Percentiles rank a stretch among this genome's conserved stretches.
These are phyloP conservation scores for Friedmanniomyces simplex DNA, from an alignment of 495 filamentous ascomycete species.

Conservation along the genomic window DNA sequence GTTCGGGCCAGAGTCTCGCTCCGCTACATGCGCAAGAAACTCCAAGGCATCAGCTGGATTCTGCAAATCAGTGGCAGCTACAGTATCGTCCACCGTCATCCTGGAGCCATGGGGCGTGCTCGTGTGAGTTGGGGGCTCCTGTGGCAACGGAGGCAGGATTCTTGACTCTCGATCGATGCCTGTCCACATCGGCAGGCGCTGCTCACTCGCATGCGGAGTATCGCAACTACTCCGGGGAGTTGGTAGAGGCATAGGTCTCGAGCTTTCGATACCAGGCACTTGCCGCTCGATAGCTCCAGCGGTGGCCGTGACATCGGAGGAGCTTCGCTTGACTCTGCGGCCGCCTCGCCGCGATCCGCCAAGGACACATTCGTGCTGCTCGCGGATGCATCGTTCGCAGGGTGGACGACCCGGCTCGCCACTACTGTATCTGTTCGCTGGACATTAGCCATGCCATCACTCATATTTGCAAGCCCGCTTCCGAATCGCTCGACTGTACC, in stretches of 20 bases:
- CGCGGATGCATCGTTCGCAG: slow-evolving; percentile 50
- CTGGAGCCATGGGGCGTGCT: slow-evolving; percentile 1
- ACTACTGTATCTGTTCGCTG: slow-evolving; percentile 8
- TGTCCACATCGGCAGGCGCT: slow-evolving; percentile 2
- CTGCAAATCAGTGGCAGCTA: slow-evolving; percentile 31
- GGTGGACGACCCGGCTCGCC: slow-evolving; percentile 33
- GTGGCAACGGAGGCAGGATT: slow-evolving; percentile 10
- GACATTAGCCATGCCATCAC: background rate
- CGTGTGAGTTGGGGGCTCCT: slow-evolving; percentile 2
- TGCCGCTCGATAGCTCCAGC: background rate
- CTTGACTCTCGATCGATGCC: slow-evolving; percentile 7
- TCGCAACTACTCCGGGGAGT: background rate
- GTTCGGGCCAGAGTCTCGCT: slow-evolving; percentile 24
- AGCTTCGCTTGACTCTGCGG: slow-evolving; percentile 40
- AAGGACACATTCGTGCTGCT: slow-evolving; percentile 51
- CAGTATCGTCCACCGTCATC: slow-evolving; percentile 25
- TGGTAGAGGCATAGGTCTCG: background rate
- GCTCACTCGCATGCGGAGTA: background rate
- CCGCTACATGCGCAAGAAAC: slow-evolving; percentile 38
- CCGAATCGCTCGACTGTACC: slow-evolving; percentile 8
- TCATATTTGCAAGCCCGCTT: no score
- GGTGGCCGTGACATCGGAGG: background rate
- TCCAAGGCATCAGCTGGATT: slow-evolving; percentile 40
- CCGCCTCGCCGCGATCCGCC: slow-evolving; percentile 53
- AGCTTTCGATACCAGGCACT: background rate